Evolutionary conservation across 139 green algal genomes (phyloP), one percentile per base, ranked within the genome.

Genomic region (Klebsormidium nitens): DNA sequence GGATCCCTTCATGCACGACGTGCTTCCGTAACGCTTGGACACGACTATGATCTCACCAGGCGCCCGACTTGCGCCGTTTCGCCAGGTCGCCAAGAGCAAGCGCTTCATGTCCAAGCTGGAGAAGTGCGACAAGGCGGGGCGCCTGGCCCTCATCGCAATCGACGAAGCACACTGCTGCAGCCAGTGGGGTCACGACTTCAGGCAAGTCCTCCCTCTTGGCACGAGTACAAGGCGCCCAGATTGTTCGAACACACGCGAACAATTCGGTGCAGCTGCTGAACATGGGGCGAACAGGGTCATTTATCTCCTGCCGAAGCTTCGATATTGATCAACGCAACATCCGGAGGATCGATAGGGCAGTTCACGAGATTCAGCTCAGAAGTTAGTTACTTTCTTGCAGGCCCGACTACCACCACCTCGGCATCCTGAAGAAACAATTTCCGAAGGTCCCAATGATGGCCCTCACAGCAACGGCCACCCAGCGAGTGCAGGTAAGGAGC

Each of bases 181-280:
- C 58, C 74, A 82, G 26, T 95, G 88, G 88, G 88, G 88, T 3
- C 88, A 93, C 52, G 86, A 95, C 72, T 95, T 95, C 70, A 50
- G 88, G n/a, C n/a, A n/a, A n/a, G n/a, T 26, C 46, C 19, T 55
- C 46, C 46, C 19, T 55, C 19, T 55, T 19, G 46, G 19, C 46
- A 23, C 46, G 46, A 23, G 46, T 55, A 23, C 46, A 23, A 19
- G 23, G 46, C 46, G 46, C 19, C 19, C 19, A 55, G 46, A 55
- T 55, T 55, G 23, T 55, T 19, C 46, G 46, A 93, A 93, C 78
- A 36, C 36, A n/a, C n/a, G n/a, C n/a, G n/a, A n/a, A n/a, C n/a
- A n/a, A n/a, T n/a, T n/a, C n/a, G n/a, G n/a, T n/a, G n/a, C n/a
- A n/a, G n/a, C n/a, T n/a, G n/a, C n/a, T n/a, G n/a, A n/a, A n/a